Evolutionary conservation across 495 filamentous ascomycete genomes (phyloP), one percentile per base, ranked within the genome.

Genomic region (Aspergillus coremiiformis): DNA sequence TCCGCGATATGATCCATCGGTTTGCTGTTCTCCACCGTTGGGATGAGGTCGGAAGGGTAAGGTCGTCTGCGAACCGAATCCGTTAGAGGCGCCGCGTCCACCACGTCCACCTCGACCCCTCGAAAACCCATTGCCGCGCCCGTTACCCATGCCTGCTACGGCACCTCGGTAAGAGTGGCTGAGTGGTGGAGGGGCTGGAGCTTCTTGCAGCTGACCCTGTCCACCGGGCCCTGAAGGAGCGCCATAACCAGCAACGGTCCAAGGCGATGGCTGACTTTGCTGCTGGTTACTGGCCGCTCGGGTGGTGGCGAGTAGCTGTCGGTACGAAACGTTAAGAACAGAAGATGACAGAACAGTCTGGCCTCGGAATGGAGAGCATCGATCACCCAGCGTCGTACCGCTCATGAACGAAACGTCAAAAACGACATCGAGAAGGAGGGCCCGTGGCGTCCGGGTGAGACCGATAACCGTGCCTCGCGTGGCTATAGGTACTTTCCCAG

Each of bases 331-430:
- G 65, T 99, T 99, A 14, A 99, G 83, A 19, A 95, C 88, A 0
- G 87, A 84, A 9, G 83, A 81, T 15, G 83, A 76, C 1, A 87
- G 81, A 9, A 99, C 90, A 0, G 94, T 96, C 64, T 93, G 91
- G 33, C 94, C 94, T 32, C 94, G 83, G 83, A 97, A 97, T 5
- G 87, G 87, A n/a, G 89, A 87, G 66, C 94, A 97, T 21, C 94
- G 83, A 21, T 87, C 89, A 51, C 86, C 84, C 11, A 99, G 77
- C 0, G 85, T 90, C 0, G 89, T 96, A 46, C 92, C 94, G 52
- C 87, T 90, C 90, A 99, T 96, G 66, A 99, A 99, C 3, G 87
- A 86, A 15, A 78, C 78, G 62, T 99, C 94, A 62, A 95, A 97
- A 4, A 99, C 83, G 46, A 97, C 80, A 65, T 99, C 94, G 22